A percentile compares a stretch with the other conserved stretches of the same genome.
phyloP scores from a whole-genome alignment of 169 alveolate genomes.

The Plasmodium gaboni region DNA sequence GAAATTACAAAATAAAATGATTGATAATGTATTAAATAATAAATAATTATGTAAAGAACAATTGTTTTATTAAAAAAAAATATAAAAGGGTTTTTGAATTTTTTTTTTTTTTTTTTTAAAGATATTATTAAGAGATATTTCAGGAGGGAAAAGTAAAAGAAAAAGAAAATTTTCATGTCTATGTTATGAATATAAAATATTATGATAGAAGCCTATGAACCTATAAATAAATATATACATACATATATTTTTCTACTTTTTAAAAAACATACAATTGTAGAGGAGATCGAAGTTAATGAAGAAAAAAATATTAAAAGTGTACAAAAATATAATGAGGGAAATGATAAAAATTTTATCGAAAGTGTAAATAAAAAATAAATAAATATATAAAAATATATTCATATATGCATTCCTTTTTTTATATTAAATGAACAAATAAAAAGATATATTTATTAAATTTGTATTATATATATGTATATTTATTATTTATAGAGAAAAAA shows the following conservation, averaged over 20 bases:
- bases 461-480: no score
- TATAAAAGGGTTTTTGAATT: background rate
- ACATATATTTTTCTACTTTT: no score
- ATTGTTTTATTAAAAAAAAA: background rate
- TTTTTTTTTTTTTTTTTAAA: slow-evolving; percentile 1
- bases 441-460: no score
- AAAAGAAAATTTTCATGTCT: background rate
- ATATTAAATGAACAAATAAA: background rate
- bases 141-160: slow-evolving; percentile 26
- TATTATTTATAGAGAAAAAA: background rate
- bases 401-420: background rate
- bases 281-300: background rate
- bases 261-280: background rate
- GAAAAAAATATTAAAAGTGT: slow-evolving; percentile 1
- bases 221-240: no score
- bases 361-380: slow-evolving; percentile 19
- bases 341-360: background rate
- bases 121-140: slow-evolving; percentile 24
- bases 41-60: background rate
- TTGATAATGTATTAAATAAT: slow-evolving; percentile 17
- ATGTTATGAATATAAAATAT: background rate
- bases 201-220: no score
- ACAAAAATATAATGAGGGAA: slow-evolving; percentile 1
- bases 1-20: slow-evolving; percentile 24
- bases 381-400: background rate